These are phyloP conservation scores for Aegilops bicornis DNA, from an alignment of 176 grass and related monocot genomes.

Conservation along the genomic window DNA sequence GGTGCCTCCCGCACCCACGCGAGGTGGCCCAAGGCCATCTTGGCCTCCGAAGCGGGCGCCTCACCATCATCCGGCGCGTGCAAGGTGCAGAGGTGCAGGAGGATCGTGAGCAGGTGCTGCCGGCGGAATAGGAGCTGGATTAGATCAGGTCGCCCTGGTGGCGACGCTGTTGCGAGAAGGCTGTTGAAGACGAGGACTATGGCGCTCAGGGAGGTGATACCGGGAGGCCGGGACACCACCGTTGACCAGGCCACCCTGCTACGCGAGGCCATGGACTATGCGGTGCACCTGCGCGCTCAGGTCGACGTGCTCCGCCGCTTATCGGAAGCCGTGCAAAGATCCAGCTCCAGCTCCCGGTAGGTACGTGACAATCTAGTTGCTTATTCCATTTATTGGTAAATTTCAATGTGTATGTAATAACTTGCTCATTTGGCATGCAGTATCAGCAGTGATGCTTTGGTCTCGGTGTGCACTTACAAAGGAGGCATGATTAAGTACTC, in stretches of 20 bases:
- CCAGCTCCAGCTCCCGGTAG: background rate
- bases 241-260: slow-evolving; percentile 47
- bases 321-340: slow-evolving; percentile 32
- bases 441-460: background rate
- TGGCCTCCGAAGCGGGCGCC: background rate
- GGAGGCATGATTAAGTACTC: background rate
- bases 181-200: slow-evolving; percentile 48
- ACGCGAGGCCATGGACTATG: slow-evolving; percentile 67
- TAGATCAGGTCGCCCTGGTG: background rate
- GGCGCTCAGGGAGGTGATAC: slow-evolving; percentile 63
- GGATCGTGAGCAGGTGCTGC: slow-evolving; percentile 16
- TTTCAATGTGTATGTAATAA: background rate
- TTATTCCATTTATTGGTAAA: background rate
- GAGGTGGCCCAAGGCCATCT: slow-evolving; percentile 36
- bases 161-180: slow-evolving; percentile 27
- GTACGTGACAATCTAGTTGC: background rate
- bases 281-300: slow-evolving; percentile 54
- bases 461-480: background rate
- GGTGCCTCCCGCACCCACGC: background rate
- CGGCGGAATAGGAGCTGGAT: background rate
- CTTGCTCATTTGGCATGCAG: background rate
- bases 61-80: background rate
- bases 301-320: slow-evolving; percentile 65
- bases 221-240: slow-evolving; percentile 32
- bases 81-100: slow-evolving; percentile 37